phyloP scores from a whole-genome alignment of 2,329 filamentous ascomycete species.

The Aspergillus viridinutans region DNA sequence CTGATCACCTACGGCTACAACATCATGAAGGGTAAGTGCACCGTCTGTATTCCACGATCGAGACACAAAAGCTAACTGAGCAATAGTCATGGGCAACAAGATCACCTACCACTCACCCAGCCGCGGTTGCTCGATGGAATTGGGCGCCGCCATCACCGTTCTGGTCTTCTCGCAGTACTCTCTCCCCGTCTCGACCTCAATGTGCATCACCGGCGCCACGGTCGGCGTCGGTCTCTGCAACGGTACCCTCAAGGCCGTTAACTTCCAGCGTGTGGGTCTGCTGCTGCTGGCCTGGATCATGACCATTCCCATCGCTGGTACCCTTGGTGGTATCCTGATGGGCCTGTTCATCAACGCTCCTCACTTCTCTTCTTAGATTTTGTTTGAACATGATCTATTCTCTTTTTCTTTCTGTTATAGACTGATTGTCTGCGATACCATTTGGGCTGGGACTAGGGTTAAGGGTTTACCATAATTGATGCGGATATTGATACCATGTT shows the following conservation, averaged over 20 bases:
- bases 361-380: slow-evolving; percentile 41
- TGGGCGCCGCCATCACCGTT: slow-evolving; percentile 73
- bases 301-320: slow-evolving; percentile 61
- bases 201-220: slow-evolving; percentile 77
- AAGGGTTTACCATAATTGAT: neutral
- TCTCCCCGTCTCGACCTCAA: slow-evolving; percentile 70
- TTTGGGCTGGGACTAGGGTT: neutral
- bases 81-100: slow-evolving; percentile 72
- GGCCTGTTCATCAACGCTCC: slow-evolving; percentile 56
- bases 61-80: slow-evolving; percentile 16
- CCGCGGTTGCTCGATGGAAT: slow-evolving; percentile 67
- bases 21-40: slow-evolving; percentile 68
- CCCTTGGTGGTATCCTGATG: slow-evolving; percentile 52
- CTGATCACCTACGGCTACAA: slow-evolving; percentile 75
- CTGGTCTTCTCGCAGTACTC: slow-evolving; percentile 71
- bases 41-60: neutral
- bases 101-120: slow-evolving; percentile 65
- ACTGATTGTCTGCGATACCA: neutral
- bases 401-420: neutral
- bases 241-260: slow-evolving; percentile 66
- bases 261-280: slow-evolving; percentile 68
- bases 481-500: neutral
- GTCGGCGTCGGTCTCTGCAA: slow-evolving; percentile 76
- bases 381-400: neutral
- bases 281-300: slow-evolving; percentile 64